Conservation (phyloP, 345 rosid genomes). For the Salix caprea region DNA sequence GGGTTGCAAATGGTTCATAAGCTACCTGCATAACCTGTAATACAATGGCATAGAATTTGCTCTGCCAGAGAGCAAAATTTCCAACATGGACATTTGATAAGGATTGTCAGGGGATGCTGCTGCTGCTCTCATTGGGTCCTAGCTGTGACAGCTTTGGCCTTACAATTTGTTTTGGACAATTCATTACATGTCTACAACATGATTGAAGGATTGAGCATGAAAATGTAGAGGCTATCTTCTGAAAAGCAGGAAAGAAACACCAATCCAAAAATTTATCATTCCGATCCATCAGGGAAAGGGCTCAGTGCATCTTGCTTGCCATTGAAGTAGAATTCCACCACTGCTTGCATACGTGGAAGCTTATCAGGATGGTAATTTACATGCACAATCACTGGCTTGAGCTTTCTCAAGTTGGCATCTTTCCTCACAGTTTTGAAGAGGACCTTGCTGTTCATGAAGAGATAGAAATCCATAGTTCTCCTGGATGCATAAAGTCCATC, state of each 20-base stretch:
- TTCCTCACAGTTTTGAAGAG: constrained; percentile 31
- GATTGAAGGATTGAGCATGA: neutral
- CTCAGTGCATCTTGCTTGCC: constrained; percentile 25
- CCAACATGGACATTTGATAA: neutral
- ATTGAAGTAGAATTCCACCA: constrained; percentile 22
- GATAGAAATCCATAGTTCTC: constrained; percentile 31
- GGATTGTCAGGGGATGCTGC: no score
- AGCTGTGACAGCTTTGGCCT: neutral
- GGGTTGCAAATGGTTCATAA: neutral
- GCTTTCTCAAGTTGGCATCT: constrained; percentile 22
- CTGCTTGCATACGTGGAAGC: constrained; percentile 27
- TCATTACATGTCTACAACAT: neutral
- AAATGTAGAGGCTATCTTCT: neutral
- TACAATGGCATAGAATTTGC: neutral
- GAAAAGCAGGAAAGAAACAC: neutral
- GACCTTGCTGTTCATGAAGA: constrained; percentile 34
- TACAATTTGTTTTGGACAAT: neutral
- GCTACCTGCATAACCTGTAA: neutral
- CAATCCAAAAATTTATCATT: constrained; percentile 4
- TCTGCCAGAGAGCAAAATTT: neutral
- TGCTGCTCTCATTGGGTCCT: neutral
- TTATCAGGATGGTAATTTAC: constrained; percentile 34
- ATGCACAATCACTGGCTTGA: constrained; percentile 29
- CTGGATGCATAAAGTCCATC: constrained; percentile 25
- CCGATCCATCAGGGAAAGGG: constrained; percentile 31